Evolutionary conservation across 768 basidiomycete genomes (phyloP), one percentile per base, ranked within the genome.

Genomic region (Heimioporus sp.): DNA sequence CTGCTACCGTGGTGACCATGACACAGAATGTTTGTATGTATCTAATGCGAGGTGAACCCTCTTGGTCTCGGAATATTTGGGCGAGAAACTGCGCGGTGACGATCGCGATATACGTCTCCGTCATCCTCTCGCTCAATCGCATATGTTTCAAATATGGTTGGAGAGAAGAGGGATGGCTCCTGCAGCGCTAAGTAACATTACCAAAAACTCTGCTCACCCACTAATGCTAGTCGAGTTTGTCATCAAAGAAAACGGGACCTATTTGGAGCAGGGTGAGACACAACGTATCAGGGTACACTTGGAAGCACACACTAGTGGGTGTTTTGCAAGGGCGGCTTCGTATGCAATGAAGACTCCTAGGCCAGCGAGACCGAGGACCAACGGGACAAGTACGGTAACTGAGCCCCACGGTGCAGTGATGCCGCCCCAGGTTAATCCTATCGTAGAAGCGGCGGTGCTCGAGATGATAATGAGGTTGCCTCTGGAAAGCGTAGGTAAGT

Each of bases 401-500:
- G 73, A 74, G 4, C 49, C 53, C 80, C 81, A 83, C 0, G 73
- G 46, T 50, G 72, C 76, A 0, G 59, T 55, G 20, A 72, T 62
- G 2, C 81, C 80, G 16, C 73, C 80, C 74, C 75, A 80, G 2
- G 76, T 80, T 9, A 83, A 61, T 0, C 62, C 78, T 39, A 80
- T 64, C 34, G 75, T 71, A n/a, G 53, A 57, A 7, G 67, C 54
- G 8, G 63, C 61, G 2, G 76, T 69, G 8, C 70, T 65, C 0
- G 65, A 58, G 24, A 78, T 69, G 15, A 80, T 58, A 9, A 79
- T 49, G 2, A 71, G 36, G 48, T 77, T 79, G 21, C 78, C 79
- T 13, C 78, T 75, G 44, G 28, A 21, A 36, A 37, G 38, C 13
- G 11, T 6, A 4, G 16, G 24, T 34, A 12, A 55, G 39, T 16